A percentile compares a stretch with the other conserved stretches of the same genome.
These are phyloP conservation scores for Elsinoe necatrix DNA, from an alignment of 2,329 filamentous ascomycete species.

Conservation along the genomic window DNA sequence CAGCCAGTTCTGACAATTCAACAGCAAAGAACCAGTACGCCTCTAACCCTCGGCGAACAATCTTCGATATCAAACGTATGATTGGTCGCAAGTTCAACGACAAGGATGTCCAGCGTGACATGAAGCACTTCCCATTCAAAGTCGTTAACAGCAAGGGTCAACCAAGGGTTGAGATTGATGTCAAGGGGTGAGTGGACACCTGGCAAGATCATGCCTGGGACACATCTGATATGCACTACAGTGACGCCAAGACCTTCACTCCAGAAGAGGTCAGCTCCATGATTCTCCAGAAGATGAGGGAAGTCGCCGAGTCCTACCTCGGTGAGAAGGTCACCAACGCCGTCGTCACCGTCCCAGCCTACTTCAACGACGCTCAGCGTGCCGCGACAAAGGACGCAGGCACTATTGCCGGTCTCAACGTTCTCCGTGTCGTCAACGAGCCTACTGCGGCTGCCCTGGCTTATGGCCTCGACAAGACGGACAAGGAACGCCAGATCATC, in stretches of 20 bases:
- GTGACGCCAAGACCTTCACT: constrained; percentile 60
- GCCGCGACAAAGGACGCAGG: constrained; percentile 95
- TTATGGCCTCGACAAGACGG: constrained; percentile 84
- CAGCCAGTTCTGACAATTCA: constrained; percentile 5
- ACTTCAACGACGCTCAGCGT: constrained; percentile 98
- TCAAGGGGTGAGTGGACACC: constrained; percentile 42
- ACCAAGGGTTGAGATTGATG: constrained; percentile 70
- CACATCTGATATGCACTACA: constrained; percentile 19
- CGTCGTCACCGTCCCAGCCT: constrained; percentile 89
- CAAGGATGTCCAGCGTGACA: constrained; percentile 81
- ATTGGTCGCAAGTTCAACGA: constrained; percentile 45
- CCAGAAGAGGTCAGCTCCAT: constrained; percentile 75
- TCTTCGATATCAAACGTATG: constrained; percentile 44
- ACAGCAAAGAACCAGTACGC: constrained; percentile 77
- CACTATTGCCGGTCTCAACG: constrained; percentile 83
- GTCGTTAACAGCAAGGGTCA: constrained; percentile 84
- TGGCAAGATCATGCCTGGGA: not conserved
- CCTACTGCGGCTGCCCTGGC: constrained; percentile 92
- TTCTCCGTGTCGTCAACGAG: constrained; percentile 94
- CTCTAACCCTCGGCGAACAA: constrained; percentile 41
- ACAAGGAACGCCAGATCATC: constrained; percentile 77
- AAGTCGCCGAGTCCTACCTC: constrained; percentile 68
- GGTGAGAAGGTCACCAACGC: constrained; percentile 78
- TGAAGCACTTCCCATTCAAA: constrained; percentile 99
- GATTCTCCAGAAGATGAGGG: constrained; percentile 79